A percentile compares a stretch with the other conserved stretches of the same genome.
Conservation (phyloP, 202 grass and related monocot genomes). For the Zoysia matrella region DNA sequence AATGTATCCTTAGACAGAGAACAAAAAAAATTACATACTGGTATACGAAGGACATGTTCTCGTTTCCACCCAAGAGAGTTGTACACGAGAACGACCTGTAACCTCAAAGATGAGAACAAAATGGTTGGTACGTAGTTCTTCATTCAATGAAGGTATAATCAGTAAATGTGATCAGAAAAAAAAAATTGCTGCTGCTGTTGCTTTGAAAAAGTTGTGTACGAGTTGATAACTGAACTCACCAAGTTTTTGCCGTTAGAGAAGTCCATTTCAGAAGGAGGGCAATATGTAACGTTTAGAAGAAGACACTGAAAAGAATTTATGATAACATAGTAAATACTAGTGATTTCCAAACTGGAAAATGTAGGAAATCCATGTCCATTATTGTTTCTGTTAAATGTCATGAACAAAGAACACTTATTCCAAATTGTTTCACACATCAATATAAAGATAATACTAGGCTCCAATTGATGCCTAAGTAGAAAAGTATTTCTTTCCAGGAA, state of each 20-base stretch:
- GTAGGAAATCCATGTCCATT: background rate
- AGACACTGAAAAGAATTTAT: constrained; percentile 68
- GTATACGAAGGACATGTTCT: constrained; percentile 77
- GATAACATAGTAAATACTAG: constrained; percentile 35
- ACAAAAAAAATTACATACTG: constrained; percentile 56
- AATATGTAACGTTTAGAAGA: constrained; percentile 86
- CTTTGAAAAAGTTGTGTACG: constrained; percentile 17
- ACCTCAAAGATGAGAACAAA: constrained; percentile 28
- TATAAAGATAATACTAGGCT: background rate
- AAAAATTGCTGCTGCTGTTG: background rate
- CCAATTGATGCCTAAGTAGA: background rate
- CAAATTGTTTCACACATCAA: constrained; percentile 11
- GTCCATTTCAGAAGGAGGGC: constrained; percentile 70
- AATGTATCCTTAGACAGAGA: constrained; percentile 12
- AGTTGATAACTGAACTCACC: constrained; percentile 61
- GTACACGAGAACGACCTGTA: constrained; percentile 85
- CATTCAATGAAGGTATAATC: too few relatives aligned
- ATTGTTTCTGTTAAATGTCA: background rate
- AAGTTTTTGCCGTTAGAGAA: constrained; percentile 78
- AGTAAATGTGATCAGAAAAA: background rate
- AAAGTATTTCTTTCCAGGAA: background rate
- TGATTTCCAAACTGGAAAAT: constrained; percentile 33
- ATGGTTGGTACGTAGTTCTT: background rate
- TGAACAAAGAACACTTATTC: constrained; percentile 6
- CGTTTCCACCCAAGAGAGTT: constrained; percentile 96